Evolutionary conservation across 768 basidiomycete genomes (phyloP), one percentile per base, ranked within the genome.

Genomic region (Hypholoma fasciculare): DNA sequence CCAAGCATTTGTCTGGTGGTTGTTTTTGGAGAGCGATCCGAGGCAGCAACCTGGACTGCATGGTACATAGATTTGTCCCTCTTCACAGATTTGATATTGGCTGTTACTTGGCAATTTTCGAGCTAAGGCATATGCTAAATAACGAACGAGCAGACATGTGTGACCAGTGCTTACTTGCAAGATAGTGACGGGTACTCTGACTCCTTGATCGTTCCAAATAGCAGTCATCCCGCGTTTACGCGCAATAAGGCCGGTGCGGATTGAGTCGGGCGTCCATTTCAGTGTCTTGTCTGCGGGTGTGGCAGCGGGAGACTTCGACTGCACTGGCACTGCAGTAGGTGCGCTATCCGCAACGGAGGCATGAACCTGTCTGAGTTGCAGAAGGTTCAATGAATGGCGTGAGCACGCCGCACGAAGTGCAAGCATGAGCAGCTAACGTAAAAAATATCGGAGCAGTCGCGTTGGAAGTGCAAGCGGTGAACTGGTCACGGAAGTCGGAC

Each of bases 191-290:
- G 97, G 96, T 63, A 90, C 79, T 49, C 91, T 81, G 37, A 84
- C 86, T 23, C 97, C 97, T 57, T 93, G 88, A 69, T 90, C 84
- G 68, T 95, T 92, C 92, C 94, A 98, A 67, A 98, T 76, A 13
- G 84, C 84, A 9, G 92, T 90, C 97, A 98, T 98, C 46, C 97
- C 97, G 56, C 94, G 86, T 78, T 99, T 99, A 57, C 89, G 83
- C 23, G 94, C 96, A 71, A 99, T 89, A 61, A 97, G 78, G 7
- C 97, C 97, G 0, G 95, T 96, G 57, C 97, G 84, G 61, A 90
- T 82, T 7, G 93, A 94, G 59, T 82, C 78, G 48, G 96, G 87
- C 4, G 86, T 86, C 96, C 96, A 97, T 82, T 90, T 88, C 11
- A 9, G 30, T 9, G 30, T 59, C 39, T 76, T 65, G 14, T 68